These are phyloP conservation scores for Nemania diffusa DNA, from an alignment of 2,329 filamentous ascomycete genomes.

Conservation along the genomic window DNA sequence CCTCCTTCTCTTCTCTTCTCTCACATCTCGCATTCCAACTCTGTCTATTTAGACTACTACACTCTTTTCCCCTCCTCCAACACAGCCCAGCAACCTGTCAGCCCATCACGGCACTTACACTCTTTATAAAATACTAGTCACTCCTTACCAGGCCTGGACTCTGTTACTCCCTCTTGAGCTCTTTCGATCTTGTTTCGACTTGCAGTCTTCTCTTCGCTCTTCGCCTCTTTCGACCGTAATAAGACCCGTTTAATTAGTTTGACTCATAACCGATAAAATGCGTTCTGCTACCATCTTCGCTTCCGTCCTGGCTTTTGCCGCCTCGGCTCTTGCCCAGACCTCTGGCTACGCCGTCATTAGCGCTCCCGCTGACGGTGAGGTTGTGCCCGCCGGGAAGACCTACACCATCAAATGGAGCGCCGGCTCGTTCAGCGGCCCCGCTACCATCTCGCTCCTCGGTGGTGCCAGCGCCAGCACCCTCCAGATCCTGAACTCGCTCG, in stretches of 20 bases:
- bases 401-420: conserved; percentile 64
- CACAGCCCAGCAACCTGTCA: conserved; percentile 21
- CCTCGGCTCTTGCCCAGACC: conserved; percentile 62
- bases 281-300: conserved; percentile 61
- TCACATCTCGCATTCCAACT: conserved; percentile 24
- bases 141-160: conserved; percentile 30
- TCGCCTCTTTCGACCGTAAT: background rate
- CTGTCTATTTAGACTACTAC: conserved; percentile 32
- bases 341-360: conserved; percentile 66
- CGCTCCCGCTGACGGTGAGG: conserved; percentile 57
- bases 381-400: conserved; percentile 59
- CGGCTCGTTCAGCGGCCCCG: conserved; percentile 54
- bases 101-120: conserved; percentile 33
- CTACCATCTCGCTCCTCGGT: conserved; percentile 66
- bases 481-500: conserved; percentile 55
- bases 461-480: conserved; percentile 59
- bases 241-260: conserved; percentile 7
- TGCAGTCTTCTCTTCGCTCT: conserved; percentile 5
- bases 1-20: conserved; percentile 6
- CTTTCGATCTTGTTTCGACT: conserved; percentile 1
- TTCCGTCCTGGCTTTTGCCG: conserved; percentile 63
- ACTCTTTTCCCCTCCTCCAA: conserved; percentile 26
- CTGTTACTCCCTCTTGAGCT: conserved; percentile 10
- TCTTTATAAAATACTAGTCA: conserved; percentile 32
- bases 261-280: conserved; percentile 66